Percentiles rank a stretch among this genome's conserved stretches.
Conservation (phyloP, 495 filamentous ascomycete genomes). For the Niebla homalea region DNA sequence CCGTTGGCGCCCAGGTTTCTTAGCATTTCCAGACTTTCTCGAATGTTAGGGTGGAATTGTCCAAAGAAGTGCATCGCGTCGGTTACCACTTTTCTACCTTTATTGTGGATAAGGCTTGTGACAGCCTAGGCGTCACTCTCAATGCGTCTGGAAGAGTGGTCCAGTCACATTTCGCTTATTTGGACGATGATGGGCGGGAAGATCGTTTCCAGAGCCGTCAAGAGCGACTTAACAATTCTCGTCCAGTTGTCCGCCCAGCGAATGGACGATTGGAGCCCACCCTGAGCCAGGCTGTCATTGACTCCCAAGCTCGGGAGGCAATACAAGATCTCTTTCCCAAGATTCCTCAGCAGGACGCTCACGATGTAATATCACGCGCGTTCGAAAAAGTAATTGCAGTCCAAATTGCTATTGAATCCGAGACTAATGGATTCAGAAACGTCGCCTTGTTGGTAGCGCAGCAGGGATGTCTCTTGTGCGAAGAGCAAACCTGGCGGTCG, state of each 20-base stretch:
- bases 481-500: constrained; percentile 68
- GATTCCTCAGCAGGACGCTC: constrained; percentile 67
- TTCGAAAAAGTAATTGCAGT: constrained; percentile 57
- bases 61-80: constrained; percentile 58
- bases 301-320: constrained; percentile 57
- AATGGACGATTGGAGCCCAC: constrained; percentile 3
- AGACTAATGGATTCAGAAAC: constrained; percentile 27
- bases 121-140: constrained; percentile 31
- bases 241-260: constrained; percentile 6
- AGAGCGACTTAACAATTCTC: constrained; percentile 3
- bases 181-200: constrained; percentile 2
- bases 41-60: constrained; percentile 36
- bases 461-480: constrained; percentile 52
- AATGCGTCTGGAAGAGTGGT: constrained; percentile 31
- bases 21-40: constrained; percentile 29
- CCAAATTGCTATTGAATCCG: constrained; percentile 9
- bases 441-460: constrained; percentile 55
- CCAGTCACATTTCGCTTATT: constrained; percentile 9
- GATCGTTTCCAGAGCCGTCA: neutral
- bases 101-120: constrained; percentile 42
- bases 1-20: neutral
- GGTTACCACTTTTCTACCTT: constrained; percentile 63
- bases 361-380: constrained; percentile 63
- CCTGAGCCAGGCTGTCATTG: constrained; percentile 46
- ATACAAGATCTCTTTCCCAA: constrained; percentile 76